phyloP scores from a whole-genome alignment of 352 stramenopile genomes.

The Pythium scleroteichum region DNA sequence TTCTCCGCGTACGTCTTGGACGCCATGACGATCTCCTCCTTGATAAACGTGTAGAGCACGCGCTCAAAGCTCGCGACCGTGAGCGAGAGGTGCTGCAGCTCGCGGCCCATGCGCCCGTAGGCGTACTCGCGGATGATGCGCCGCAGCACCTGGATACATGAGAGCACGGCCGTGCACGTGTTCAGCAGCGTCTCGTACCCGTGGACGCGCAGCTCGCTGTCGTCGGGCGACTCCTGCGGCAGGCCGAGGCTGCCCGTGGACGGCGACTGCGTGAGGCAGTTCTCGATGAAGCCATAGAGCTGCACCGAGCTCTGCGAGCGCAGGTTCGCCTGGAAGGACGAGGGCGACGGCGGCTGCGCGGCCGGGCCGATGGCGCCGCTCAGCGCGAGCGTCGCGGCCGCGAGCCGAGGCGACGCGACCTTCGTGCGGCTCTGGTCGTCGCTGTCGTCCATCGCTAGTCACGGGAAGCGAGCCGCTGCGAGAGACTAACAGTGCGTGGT shows the following conservation, averaged over 20 bases:
- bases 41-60: constrained; percentile 87
- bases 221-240: constrained; percentile 51
- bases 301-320: constrained; percentile 85
- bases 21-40: constrained; percentile 83
- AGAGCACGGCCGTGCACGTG: constrained; percentile 68
- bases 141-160: constrained; percentile 71
- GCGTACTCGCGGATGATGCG: constrained; percentile 87
- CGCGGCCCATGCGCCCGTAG: constrained; percentile 75
- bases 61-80: constrained; percentile 85
- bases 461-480: background rate
- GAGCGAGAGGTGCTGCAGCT: constrained; percentile 85
- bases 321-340: constrained; percentile 31
- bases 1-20: constrained; percentile 60
- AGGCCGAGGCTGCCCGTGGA: constrained; percentile 20
- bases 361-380: background rate
- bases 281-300: constrained; percentile 81
- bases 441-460: constrained; percentile 17
- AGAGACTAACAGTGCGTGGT: background rate
- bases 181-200: constrained; percentile 77
- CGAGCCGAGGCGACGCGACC: constrained; percentile 8
- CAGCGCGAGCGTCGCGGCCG: background rate
- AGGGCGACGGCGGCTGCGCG: constrained; percentile 17
- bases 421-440: constrained; percentile 2
- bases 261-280: constrained; percentile 37
- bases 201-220: constrained; percentile 66